These are phyloP conservation scores for Sarocladium kiliense DNA, from an alignment of 2,329 filamentous ascomycete species.

Conservation along the genomic window DNA sequence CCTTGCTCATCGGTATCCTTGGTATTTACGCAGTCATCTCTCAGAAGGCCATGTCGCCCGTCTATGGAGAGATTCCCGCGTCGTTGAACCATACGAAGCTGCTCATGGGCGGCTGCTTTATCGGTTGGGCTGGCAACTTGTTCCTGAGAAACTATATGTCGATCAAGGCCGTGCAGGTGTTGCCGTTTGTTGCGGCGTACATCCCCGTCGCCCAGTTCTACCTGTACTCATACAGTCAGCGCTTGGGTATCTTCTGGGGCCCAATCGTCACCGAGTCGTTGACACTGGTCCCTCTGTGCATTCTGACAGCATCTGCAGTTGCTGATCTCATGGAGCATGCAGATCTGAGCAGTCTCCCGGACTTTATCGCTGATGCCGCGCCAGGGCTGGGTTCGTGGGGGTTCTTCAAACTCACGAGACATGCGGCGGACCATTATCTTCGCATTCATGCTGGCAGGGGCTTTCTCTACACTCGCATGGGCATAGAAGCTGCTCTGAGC, in stretches of 20 bases:
- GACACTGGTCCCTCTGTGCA: constrained; percentile 65
- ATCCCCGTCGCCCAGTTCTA: constrained; percentile 69
- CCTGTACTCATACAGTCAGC: constrained; percentile 60
- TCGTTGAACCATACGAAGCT: constrained; percentile 65
- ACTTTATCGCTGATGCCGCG: constrained; percentile 55
- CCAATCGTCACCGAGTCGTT: constrained; percentile 70
- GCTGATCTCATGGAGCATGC: constrained; percentile 60
- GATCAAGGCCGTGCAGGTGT: constrained; percentile 43
- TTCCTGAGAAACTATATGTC: constrained; percentile 41
- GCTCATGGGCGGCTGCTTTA: constrained; percentile 60
- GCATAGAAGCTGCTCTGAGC: constrained; percentile 64
- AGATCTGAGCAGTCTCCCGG: constrained; percentile 48
- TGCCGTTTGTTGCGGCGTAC: constrained; percentile 72
- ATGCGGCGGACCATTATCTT: constrained; percentile 32
- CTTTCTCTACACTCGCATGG: constrained; percentile 63
- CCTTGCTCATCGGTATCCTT: constrained; percentile 25
- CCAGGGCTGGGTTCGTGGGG: constrained; percentile 63
- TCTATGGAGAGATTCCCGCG: constrained; percentile 81
- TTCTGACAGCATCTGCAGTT: constrained; percentile 58
- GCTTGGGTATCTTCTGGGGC: constrained; percentile 64
- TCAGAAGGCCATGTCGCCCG: constrained; percentile 72
- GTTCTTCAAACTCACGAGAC: constrained; percentile 52
- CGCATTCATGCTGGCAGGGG: constrained; percentile 53
- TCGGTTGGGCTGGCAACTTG: constrained; percentile 67
- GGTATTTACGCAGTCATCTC: constrained; percentile 66